Base-by-base conservation (phyloP, 257 asterid species). In the Penstemon davidsonii region DNA sequence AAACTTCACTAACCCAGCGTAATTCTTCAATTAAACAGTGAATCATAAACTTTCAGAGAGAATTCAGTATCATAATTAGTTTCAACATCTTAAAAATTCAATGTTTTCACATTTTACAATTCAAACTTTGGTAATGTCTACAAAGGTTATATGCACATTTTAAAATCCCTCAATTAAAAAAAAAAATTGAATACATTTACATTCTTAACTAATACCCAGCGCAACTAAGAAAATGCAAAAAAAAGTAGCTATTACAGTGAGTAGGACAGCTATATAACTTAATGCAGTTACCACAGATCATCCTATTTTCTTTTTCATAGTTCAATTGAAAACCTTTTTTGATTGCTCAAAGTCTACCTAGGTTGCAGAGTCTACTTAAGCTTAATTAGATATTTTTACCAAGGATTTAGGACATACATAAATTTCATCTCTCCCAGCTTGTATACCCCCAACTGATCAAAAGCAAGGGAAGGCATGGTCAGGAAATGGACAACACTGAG, bases 111-210 rank as follows among this genome's bases (percentile, higher is more conserved):
- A 54, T 45, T 60, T 55, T 8, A 36, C 60, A 60, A 59, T 39
- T 60, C 55, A 51, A 6, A 41, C 4, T 60, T 11, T 9, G 43
- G 19, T 25, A 70, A 18, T 19, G 18, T 64, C 61, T 18, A 49
- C 42, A 60, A 39, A 10, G 54, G 54, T 40, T 70, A 38, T 41
- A 15, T 9, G 40, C 12, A 18, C 40, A 60, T 13, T 15, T 8
- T 38, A 69, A 69, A 67, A 13, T 7, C 1, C 52, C 10, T 70
- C 39, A 9, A 37, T 25, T 25, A 39, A 38, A 49, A 6, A 5
- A 70, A 51, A 3, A 25, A 4, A 42, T 4, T 33, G 25, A 51
- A 70, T 55, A 62, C n/a, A 37, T 52, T 66, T 55, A 8, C 61
- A 40, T 69, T 52, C 67, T 4, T n/a, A 71, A 43, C 1, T 25